These are phyloP conservation scores for Phaseolus coccineus DNA, from an alignment of 331 rosid species.

Conservation along the genomic window DNA sequence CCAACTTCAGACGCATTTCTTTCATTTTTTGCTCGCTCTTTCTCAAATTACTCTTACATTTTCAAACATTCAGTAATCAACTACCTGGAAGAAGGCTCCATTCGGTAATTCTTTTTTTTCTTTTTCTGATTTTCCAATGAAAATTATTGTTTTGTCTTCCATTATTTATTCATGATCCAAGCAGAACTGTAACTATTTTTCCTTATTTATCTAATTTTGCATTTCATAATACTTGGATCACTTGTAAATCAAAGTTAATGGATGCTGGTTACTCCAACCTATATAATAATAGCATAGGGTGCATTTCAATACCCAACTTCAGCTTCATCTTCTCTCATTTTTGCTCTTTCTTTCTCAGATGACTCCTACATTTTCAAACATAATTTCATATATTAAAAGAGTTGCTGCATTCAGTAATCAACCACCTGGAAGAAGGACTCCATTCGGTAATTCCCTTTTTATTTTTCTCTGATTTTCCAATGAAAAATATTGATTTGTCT, in stretches of 20 bases:
- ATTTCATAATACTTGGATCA: no score
- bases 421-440: background rate
- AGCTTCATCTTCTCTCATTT: background rate
- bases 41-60: background rate
- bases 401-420: background rate
- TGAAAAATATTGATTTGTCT: background rate
- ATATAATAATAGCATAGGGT: no score
- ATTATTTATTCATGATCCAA: no score
- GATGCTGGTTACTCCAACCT: no score
- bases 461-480: background rate
- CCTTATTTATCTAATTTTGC: no score
- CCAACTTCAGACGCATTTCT: no score
- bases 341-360: background rate
- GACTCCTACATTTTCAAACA: background rate
- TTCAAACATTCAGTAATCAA: background rate
- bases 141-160: no score
- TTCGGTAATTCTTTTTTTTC: background rate
- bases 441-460: background rate
- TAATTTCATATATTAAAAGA: no score
- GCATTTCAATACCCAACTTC: no score
- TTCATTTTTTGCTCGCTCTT: background rate
- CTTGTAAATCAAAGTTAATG: no score
- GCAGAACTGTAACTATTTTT: no score
- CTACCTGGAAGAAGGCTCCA: background rate
- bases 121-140: background rate